Evolutionary conservation across 495 filamentous ascomycete genomes (phyloP), one percentile per base, ranked within the genome.

Genomic region (Bathelium albidoporum): DNA sequence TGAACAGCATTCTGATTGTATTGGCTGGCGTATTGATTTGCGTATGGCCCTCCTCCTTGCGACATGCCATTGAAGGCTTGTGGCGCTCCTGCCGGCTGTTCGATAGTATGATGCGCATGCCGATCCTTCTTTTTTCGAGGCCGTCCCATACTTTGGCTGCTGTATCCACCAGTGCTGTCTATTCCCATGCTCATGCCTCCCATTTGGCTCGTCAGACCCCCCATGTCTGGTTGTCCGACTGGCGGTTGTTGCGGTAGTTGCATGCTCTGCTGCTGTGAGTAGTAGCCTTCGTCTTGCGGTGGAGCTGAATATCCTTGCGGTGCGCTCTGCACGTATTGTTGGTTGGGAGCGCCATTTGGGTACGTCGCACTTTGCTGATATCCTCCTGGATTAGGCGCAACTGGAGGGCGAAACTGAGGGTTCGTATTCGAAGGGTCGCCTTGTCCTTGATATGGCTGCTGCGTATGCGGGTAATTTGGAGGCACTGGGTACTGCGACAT

Each of bases 21-120:
- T 59, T 65, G 64, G 58, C 69, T 82, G 73, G 65, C 65, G 72
- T 79, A 81, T 59, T 68, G 67, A 34, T 67, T 64, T 18, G 60
- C 63, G 55, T 70, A 64, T 52, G 79, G 76, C 34, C 79, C 44
- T 24, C 69, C 73, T 49, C 81, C 79, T 34, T 82, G 82, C n/a
- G 84, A 82, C 64, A 85, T 80, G 61, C 77, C 83, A 74, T 83
- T 87, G 78, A 84, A 89, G 52, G 80, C 76, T 73, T 85, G 83
- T 58, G 89, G 82, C 64, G 81, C 78, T 66, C 78, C 81, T 32
- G 78, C 79, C 2, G 87, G 82, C 52, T 84, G 82, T 65, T 91
- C 94, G 44, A 99, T 83, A 31, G 85, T 83, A 73, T 99, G 94
- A 75, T 95, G 89, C 60, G 90, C 94, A 76, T 96, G 92, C 36